phyloP scores from a whole-genome alignment of 2,329 filamentous ascomycete species.

The Alternaria triticina region DNA sequence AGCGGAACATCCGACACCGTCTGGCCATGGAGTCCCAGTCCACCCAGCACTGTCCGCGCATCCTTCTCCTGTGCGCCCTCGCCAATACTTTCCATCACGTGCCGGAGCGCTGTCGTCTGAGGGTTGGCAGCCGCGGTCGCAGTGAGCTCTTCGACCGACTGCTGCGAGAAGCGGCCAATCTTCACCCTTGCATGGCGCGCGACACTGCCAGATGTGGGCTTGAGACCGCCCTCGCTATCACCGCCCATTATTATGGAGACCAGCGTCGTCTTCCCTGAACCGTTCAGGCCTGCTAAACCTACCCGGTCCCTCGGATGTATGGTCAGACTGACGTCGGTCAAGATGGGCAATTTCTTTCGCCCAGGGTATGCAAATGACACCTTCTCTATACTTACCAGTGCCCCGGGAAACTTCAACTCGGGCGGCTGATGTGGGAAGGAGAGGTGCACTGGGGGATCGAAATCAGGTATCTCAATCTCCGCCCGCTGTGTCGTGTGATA shows the following conservation, averaged over 20 bases:
- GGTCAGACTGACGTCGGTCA: conserved; percentile 70
- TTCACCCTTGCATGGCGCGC: conserved; percentile 72
- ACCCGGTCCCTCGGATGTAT: conserved; percentile 76
- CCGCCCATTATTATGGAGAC: conserved; percentile 71
- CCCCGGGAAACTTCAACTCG: conserved; percentile 76
- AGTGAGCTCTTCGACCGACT: conserved; percentile 74
- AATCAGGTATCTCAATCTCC: conserved; percentile 73
- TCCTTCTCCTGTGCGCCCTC: conserved; percentile 69
- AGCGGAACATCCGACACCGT: conserved; percentile 76
- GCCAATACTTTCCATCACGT: conserved; percentile 64
- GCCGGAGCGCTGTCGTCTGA: conserved; percentile 67
- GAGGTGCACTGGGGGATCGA: conserved; percentile 63
- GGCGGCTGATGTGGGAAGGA: conserved; percentile 66
- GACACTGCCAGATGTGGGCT: conserved; percentile 67
- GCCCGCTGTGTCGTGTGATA: conserved; percentile 59
- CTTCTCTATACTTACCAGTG: conserved; percentile 74
- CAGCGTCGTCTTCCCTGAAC: conserved; percentile 81
- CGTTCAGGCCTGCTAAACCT: conserved; percentile 80
- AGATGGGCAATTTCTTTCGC: conserved; percentile 51
- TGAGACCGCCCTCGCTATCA: conserved; percentile 42
- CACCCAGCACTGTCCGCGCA: conserved; percentile 68
- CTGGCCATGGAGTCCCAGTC: conserved; percentile 73
- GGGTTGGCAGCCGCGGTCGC: conserved; percentile 59
- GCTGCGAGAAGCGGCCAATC: conserved; percentile 80
- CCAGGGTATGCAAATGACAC: conserved; percentile 69